Evolutionary conservation across 2,329 filamentous ascomycete genomes (phyloP).

Genomic region (Xylariales sp.): DNA sequence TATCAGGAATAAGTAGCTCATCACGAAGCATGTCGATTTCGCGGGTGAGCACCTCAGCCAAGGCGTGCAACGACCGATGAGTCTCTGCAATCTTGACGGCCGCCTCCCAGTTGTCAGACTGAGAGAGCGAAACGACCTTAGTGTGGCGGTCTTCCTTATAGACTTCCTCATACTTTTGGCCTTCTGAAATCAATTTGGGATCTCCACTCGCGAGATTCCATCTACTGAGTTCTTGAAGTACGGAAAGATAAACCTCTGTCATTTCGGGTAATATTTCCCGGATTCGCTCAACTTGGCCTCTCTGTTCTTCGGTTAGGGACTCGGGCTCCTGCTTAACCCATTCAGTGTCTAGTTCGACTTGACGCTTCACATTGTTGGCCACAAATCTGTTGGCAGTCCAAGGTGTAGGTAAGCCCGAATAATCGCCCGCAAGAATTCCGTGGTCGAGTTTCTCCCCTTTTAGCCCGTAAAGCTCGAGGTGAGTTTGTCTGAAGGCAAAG

Average conservation of each 20-base stretch:
- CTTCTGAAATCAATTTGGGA: constrained; percentile 55
- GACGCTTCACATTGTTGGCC: constrained; percentile 70
- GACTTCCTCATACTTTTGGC: constrained; percentile 60
- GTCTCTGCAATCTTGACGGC: constrained; percentile 69
- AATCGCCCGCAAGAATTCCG: constrained; percentile 72
- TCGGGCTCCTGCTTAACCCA: constrained; percentile 64
- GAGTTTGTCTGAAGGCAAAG: constrained; percentile 77
- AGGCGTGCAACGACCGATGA: constrained; percentile 64
- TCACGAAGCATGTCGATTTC: constrained; percentile 60
- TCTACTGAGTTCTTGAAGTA: constrained; percentile 64
- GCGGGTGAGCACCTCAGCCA: constrained; percentile 67
- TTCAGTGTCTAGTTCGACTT: constrained; percentile 67
- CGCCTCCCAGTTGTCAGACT: constrained; percentile 67
- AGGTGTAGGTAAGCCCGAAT: constrained; percentile 77
- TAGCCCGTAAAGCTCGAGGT: constrained; percentile 79
- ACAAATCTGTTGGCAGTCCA: constrained; percentile 83
- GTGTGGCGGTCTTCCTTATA: constrained; percentile 64
- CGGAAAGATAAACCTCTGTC: constrained; percentile 66
- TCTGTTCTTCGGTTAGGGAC: constrained; percentile 49
- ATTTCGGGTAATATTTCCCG: constrained; percentile 62
- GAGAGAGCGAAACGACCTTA: constrained; percentile 65
- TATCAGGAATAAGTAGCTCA: constrained; percentile 50
- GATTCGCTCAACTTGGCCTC: constrained; percentile 57
- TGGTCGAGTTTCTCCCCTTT: constrained; percentile 72
- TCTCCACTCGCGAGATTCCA: constrained; percentile 62